Conservation (phyloP, 2,329 filamentous ascomycete species). For the Tympanopsis confertula region DNA sequence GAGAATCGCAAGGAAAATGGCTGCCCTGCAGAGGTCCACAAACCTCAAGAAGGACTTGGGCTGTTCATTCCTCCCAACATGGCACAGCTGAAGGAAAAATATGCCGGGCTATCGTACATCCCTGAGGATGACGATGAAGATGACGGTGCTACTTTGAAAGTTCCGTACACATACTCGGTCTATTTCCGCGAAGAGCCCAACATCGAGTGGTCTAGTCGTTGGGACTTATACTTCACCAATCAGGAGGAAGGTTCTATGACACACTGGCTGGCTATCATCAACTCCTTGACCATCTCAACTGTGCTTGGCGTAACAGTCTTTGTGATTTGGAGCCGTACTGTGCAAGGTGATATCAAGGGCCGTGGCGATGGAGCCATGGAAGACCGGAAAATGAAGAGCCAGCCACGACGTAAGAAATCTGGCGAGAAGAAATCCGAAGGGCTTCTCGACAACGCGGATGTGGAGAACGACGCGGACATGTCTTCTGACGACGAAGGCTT, state of each 20-base stretch:
- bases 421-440: slow-evolving; percentile 38
- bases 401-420: too few relatives aligned
- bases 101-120: neutral
- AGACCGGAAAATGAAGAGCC: slow-evolving; percentile 21
- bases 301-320: slow-evolving; percentile 68
- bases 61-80: slow-evolving; percentile 40
- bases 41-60: slow-evolving; percentile 53
- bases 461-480: slow-evolving; percentile 37
- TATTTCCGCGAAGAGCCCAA: slow-evolving; percentile 76
- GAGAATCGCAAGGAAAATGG: slow-evolving; percentile 47
- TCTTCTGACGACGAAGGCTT: slow-evolving; percentile 57
- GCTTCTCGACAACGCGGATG: slow-evolving; percentile 48
- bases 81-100: neutral
- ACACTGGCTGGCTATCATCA: slow-evolving; percentile 81
- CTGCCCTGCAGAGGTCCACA: slow-evolving; percentile 56
- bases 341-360: slow-evolving; percentile 67
- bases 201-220: slow-evolving; percentile 73
- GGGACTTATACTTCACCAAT: slow-evolving; percentile 84
- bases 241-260: slow-evolving; percentile 72
- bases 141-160: slow-evolving; percentile 54
- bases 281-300: slow-evolving; percentile 73
- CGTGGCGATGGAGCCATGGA: slow-evolving; percentile 56
- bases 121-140: slow-evolving; percentile 37
- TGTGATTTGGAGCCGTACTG: slow-evolving; percentile 69
- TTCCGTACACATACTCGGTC: slow-evolving; percentile 81